These are phyloP conservation scores for Monilinia fructigena DNA, from an alignment of 2,329 filamentous ascomycete species.

Conservation along the genomic window DNA sequence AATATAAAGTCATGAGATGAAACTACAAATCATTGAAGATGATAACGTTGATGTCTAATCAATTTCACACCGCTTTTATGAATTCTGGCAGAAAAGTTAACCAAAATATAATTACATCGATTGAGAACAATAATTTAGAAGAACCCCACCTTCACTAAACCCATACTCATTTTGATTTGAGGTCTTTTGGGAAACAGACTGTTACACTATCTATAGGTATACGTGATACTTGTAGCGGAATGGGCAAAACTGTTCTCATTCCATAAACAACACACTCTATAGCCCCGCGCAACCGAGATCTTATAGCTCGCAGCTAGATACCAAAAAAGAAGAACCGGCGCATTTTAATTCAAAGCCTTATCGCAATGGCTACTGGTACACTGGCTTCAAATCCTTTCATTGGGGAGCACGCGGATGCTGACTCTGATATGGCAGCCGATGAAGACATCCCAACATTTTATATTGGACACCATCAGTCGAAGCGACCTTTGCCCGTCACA, in stretches of 20 bases:
- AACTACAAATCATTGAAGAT: not conserved
- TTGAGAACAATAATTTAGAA: not conserved
- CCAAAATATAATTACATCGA: constrained; percentile 9
- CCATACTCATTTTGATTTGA: not conserved
- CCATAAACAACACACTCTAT: not conserved
- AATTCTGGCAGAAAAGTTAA: constrained; percentile 14
- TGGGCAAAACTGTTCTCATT: not conserved
- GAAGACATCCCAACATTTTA: constrained; percentile 56
- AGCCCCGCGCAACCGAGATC: constrained; percentile 1
- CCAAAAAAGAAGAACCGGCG: not conserved
- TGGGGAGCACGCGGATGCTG: constrained; percentile 21
- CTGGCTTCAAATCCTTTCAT: constrained; percentile 6
- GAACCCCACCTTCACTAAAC: not conserved
- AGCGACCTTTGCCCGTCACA: constrained; percentile 58
- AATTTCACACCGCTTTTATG: constrained; percentile 1
- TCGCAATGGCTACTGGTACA: constrained; percentile 19
- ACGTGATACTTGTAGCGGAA: constrained; percentile 3
- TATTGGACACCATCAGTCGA: constrained; percentile 72
- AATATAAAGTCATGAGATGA: constrained; percentile 5
- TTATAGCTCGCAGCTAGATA: constrained; percentile 4
- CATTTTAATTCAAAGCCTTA: not conserved
- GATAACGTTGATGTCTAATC: not conserved
- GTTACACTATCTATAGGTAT: not conserved
- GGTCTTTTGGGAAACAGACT: not conserved
- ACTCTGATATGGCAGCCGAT: constrained; percentile 32